phyloP scores from a whole-genome alignment of 2,329 filamentous ascomycete genomes.

The Plectosphaerella sp. region DNA sequence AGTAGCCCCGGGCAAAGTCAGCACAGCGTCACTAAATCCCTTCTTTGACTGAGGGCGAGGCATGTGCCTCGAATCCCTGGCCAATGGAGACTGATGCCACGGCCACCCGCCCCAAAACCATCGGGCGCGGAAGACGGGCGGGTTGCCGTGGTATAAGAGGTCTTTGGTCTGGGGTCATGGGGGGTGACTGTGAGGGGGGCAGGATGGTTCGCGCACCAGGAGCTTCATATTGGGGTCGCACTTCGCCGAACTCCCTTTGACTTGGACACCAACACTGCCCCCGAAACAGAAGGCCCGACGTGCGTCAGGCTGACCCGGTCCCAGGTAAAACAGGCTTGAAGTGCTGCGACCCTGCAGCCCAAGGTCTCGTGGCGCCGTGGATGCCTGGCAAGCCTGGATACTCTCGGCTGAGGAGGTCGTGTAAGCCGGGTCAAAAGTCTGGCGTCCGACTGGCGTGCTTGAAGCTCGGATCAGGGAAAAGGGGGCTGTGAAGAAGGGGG shows the following conservation, averaged over 20 bases:
- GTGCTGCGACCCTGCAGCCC: background rate
- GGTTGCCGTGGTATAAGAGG: background rate
- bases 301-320: background rate
- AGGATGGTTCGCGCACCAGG: conserved; percentile 2
- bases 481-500: no score
- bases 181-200: background rate
- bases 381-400: background rate
- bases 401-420: conserved; percentile 1
- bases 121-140: background rate
- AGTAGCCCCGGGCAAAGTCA: conserved; percentile 2
- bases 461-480: background rate
- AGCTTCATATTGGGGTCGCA: background rate
- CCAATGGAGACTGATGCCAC: background rate
- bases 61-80: background rate
- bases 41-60: background rate
- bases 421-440: background rate
- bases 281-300: background rate
- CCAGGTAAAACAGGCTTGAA: background rate
- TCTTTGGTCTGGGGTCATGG: background rate
- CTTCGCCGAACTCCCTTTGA: background rate
- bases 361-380: conserved; percentile 1
- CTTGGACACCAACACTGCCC: background rate
- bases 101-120: background rate
- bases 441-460: background rate
- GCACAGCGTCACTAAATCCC: background rate